Base-by-base conservation (phyloP, 768 basidiomycete genomes). In the Filobasidium wieringae region DNA sequence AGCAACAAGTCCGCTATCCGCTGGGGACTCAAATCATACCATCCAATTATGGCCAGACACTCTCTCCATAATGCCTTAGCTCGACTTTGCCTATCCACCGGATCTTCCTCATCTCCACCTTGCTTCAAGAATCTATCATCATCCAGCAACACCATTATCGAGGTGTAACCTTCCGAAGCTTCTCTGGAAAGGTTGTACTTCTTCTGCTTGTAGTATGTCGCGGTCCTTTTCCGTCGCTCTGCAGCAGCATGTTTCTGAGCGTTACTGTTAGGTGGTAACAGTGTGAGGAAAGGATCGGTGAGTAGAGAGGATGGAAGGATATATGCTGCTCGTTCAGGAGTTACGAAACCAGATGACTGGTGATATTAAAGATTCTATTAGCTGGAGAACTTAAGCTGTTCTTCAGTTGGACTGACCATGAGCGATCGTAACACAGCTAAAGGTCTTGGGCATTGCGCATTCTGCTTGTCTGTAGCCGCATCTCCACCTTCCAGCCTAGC, bases 151-250 rank as follows among this genome's bases (percentile, higher is more conserved):
- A 85, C 82, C 27, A 85, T 81, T 31, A 97, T 81, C 73, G 92
- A 91, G 71, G 88, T 88, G 76, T 90, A 99, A 7, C 95, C 95
- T 76, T 97, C 93, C 0, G 91, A 91, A 66, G 95, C 88, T 76
- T 99, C 95, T 34, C 95, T 85, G 15, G 96, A 81, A 36, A 99
- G 81, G 70, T 97, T 99, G 78, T 92, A 93, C 75, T 97, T 99
- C 76, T 90, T 90, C 74, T 99, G 93, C 27, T 66, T 67, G 64
- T 63, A 71, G 62, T 72, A 70, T 15, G 67, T 55, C 22, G 68
- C 63, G 0, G 72, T 71, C 26, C 69, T 63, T 22, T 63, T 51
- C 9, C 63, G 61, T 17, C 63, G 62, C 58, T 69, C 66, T 0
- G 69, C 53, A 4, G 56, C 57, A 27, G 51, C 29, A 11, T 68